These are phyloP conservation scores for Lathyrus sativus DNA, from an alignment of 306 rosid genomes.

Conservation along the genomic window DNA sequence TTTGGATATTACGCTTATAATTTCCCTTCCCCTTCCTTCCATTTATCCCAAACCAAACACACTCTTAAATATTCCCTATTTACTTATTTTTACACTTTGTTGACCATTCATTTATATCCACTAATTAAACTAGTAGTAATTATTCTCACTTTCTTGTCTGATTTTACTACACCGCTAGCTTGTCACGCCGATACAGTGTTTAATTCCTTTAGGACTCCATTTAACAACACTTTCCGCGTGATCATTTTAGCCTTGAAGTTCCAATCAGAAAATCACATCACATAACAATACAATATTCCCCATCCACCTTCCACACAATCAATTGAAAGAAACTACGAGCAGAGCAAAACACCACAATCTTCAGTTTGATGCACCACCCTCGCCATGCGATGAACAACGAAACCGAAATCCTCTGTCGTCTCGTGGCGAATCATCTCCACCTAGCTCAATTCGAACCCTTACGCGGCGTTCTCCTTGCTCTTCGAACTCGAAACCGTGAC, in stretches of 20 bases:
- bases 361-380: slow-evolving; percentile 12
- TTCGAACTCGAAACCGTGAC: slow-evolving; percentile 68
- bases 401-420: slow-evolving; percentile 78
- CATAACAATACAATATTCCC: neutral
- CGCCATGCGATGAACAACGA: slow-evolving; percentile 60
- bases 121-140: no score
- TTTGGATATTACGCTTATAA: no score
- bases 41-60: no score
- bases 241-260: neutral
- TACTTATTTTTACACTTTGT: no score
- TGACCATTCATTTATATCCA: no score
- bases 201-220: neutral
- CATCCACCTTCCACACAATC: neutral
- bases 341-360: neutral
- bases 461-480: slow-evolving; percentile 73
- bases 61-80: no score
- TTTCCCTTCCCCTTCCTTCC: no score
- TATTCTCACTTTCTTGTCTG: no score
- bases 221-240: neutral
- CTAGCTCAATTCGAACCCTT: slow-evolving; percentile 89
- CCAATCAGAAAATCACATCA: neutral
- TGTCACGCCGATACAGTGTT: neutral
- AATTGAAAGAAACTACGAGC: neutral
- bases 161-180: neutral
- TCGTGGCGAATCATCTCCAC: slow-evolving; percentile 81